These are phyloP conservation scores for Penicillium psychrosexuale DNA, from an alignment of 2,329 filamentous ascomycete species.

Conservation along the genomic window DNA sequence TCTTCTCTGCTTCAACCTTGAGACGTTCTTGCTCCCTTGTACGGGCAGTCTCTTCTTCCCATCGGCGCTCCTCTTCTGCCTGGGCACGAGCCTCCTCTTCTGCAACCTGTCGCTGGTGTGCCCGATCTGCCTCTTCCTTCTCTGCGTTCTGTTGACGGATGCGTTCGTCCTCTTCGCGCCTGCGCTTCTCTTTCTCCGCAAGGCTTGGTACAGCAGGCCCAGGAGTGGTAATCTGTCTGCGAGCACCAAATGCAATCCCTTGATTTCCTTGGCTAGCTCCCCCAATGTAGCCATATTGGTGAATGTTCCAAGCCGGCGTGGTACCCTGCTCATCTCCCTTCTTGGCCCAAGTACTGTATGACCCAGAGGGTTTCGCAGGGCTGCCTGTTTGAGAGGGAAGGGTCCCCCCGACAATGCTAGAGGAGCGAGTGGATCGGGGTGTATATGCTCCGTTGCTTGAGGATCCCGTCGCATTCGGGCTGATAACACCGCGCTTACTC, in stretches of 20 bases:
- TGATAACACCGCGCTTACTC: slow-evolving; percentile 57
- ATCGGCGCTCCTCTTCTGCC: slow-evolving; percentile 46
- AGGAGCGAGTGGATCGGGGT: slow-evolving; percentile 38
- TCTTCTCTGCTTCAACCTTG: slow-evolving; percentile 47
- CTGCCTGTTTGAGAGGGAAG: slow-evolving; percentile 53
- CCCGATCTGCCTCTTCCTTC: slow-evolving; percentile 52
- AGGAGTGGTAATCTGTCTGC: slow-evolving; percentile 86
- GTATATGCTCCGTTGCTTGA: slow-evolving; percentile 45
- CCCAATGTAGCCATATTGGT: slow-evolving; percentile 97
- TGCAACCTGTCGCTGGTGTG: slow-evolving; percentile 48
- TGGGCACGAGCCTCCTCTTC: slow-evolving; percentile 48
- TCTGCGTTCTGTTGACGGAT: slow-evolving; percentile 42
- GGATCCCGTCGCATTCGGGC: slow-evolving; percentile 65
- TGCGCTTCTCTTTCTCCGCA: slow-evolving; percentile 76
- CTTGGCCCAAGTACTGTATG: slow-evolving; percentile 86
- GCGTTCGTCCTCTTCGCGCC: slow-evolving; percentile 57
- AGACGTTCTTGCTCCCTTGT: slow-evolving; percentile 51
- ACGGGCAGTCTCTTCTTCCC: slow-evolving; percentile 47
- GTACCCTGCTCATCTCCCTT: slow-evolving; percentile 76
- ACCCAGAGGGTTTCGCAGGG: slow-evolving; percentile 57
- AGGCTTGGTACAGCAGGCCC: slow-evolving; percentile 74
- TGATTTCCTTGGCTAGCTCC: slow-evolving; percentile 94
- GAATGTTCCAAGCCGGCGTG: slow-evolving; percentile 93
- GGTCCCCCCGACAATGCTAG: slow-evolving; percentile 55
- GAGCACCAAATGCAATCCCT: slow-evolving; percentile 85